phyloP scores from a whole-genome alignment of 768 basidiomycete genomes.

The Terana coerulea region DNA sequence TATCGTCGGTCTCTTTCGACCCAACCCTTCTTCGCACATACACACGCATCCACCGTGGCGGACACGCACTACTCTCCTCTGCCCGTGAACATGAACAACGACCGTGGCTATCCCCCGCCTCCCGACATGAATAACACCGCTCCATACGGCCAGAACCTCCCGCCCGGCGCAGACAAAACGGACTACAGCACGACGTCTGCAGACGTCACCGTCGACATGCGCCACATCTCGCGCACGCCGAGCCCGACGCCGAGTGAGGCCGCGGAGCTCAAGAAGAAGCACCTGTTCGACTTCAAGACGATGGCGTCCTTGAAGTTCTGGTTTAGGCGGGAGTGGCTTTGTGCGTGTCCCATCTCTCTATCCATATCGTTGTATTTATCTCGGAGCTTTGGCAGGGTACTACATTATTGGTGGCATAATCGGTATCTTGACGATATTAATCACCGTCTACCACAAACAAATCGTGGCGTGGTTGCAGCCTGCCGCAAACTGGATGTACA shows the following conservation, averaged over 20 bases:
- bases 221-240: conserved; percentile 26
- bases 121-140: not conserved
- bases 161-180: not conserved
- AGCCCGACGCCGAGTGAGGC: conserved; percentile 34
- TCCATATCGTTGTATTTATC: not conserved
- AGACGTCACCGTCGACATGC: conserved; percentile 15
- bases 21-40: not conserved
- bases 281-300: conserved; percentile 29
- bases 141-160: not conserved
- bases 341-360: conserved; percentile 19
- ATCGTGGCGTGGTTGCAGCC: conserved; percentile 72
- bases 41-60: not conserved
- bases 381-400: conserved; percentile 25
- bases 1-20: not conserved
- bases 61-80: not conserved
- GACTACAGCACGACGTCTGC: conserved; percentile 1
- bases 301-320: conserved; percentile 27
- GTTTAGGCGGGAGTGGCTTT: conserved; percentile 32
- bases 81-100: not conserved
- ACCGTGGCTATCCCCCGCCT: not conserved
- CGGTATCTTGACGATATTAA: conserved; percentile 33
- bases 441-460: conserved; percentile 43
- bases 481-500: conserved; percentile 59
- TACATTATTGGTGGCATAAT: conserved; percentile 28
- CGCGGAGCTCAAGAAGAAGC: conserved; percentile 23